A percentile compares a stretch with the other conserved stretches of the same genome.
These are phyloP conservation scores for Quercus aquifolioides DNA, from an alignment of 306 rosid species.

Conservation along the genomic window DNA sequence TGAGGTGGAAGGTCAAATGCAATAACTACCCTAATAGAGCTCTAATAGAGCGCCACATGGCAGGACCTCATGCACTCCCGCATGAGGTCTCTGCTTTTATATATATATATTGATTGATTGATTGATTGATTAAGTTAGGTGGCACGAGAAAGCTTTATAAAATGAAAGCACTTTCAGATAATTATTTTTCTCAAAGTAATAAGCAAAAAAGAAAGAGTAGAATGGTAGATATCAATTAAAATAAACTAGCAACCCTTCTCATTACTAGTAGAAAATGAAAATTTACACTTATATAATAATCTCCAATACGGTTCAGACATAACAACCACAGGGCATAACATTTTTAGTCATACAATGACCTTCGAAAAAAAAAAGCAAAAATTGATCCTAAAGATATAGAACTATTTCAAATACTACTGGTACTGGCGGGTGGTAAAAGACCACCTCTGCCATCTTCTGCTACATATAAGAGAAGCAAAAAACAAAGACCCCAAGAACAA, in stretches of 20 bases:
- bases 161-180: too few species aligned
- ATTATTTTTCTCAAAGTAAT: too few species aligned
- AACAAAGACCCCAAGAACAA: conserved; percentile 26
- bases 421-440: conserved; percentile 74
- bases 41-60: too few species aligned
- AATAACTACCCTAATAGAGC: too few species aligned
- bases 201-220: neutral
- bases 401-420: conserved; percentile 37
- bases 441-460: conserved; percentile 63
- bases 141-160: too few species aligned
- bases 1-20: too few species aligned
- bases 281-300: conserved; percentile 38
- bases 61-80: too few species aligned
- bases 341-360: conserved; percentile 13
- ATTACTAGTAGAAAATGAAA: conserved; percentile 39
- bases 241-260: conserved; percentile 30
- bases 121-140: too few species aligned
- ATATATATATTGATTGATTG: too few species aligned
- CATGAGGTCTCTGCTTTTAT: too few species aligned
- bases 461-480: conserved; percentile 33
- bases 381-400: conserved; percentile 9
- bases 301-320: conserved; percentile 11
- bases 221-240: neutral
- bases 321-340: conserved; percentile 17
- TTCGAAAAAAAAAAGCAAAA: conserved; percentile 34